Evolutionary conservation across 192 early-diverging fungal genomes (phyloP).

Genomic region (Podila horticola): DNA sequence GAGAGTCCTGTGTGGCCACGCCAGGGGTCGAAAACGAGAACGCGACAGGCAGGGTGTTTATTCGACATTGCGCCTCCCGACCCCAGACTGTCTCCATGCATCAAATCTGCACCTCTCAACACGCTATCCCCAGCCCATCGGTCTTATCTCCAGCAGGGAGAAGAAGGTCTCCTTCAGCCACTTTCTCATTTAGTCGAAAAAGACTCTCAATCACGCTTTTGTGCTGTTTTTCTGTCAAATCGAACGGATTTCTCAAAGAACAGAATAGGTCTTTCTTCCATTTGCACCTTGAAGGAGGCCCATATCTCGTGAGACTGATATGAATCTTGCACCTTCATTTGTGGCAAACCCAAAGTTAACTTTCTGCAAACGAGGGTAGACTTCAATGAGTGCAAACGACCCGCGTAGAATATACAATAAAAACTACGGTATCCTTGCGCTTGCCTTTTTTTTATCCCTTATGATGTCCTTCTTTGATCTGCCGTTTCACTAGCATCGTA

Average conservation of each 20-base stretch:
- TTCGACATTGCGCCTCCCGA: constrained; percentile 6
- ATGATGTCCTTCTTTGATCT: constrained; percentile 5
- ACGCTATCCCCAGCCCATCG: constrained; percentile 1
- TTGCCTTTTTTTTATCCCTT: constrained; percentile 5
- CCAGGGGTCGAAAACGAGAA: constrained; percentile 6
- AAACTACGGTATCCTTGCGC: constrained; percentile 6
- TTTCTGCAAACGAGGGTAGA: constrained; percentile 4
- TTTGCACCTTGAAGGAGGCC: neutral
- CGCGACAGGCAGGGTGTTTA: constrained; percentile 3
- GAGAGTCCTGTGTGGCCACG: constrained; percentile 6
- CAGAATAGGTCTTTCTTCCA: neutral
- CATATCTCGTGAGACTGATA: constrained; percentile 4
- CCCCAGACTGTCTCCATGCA: constrained; percentile 5
- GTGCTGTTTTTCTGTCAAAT: constrained; percentile 10
- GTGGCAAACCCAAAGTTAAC: constrained; percentile 1
- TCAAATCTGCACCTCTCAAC: constrained; percentile 3
- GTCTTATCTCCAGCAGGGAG: neutral
- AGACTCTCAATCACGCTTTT: neutral
- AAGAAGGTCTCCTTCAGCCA: neutral
- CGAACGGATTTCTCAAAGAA: constrained; percentile 1
- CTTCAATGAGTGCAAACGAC: constrained; percentile 7
- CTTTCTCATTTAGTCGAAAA: constrained; percentile 6
- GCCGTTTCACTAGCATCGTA: constrained; percentile 1
- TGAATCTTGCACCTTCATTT: constrained; percentile 6
- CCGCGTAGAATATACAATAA: constrained; percentile 3